Conservation (phyloP, 1,139 yeast genomes). For the Hemisphaericaspora xylanilytica region DNA sequence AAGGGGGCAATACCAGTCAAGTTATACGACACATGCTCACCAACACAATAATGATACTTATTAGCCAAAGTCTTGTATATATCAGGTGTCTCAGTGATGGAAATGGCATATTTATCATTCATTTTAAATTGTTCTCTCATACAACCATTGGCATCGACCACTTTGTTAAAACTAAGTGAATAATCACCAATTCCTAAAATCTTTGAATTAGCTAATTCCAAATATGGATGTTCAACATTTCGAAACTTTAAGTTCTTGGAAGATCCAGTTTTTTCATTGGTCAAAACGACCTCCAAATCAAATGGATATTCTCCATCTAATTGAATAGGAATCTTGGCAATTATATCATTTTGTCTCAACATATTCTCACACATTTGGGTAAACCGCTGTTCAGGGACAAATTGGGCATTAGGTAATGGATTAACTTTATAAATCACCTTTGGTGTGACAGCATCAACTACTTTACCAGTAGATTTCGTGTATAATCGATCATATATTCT, state of each 20-base stretch:
- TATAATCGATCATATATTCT: slow-evolving; percentile 70
- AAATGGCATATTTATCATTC: slow-evolving; percentile 40
- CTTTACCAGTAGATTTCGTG: slow-evolving; percentile 40
- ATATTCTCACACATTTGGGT: slow-evolving; percentile 60
- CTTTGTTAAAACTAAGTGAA: slow-evolving; percentile 51
- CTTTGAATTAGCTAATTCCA: slow-evolving; percentile 16
- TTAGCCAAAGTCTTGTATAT: slow-evolving; percentile 41
- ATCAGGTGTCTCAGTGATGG: slow-evolving; percentile 75
- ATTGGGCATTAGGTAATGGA: slow-evolving; percentile 57
- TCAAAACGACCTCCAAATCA: slow-evolving; percentile 49
- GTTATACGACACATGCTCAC: slow-evolving; percentile 79
- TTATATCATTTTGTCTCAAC: slow-evolving; percentile 22
- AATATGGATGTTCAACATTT: slow-evolving; percentile 16
- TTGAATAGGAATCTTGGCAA: slow-evolving; percentile 52
- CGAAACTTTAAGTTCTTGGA: slow-evolving; percentile 14
- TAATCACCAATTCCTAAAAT: slow-evolving; percentile 47
- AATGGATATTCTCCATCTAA: slow-evolving; percentile 68
- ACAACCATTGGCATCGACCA: slow-evolving; percentile 76
- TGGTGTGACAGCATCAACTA: slow-evolving; percentile 20
- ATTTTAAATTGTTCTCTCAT: slow-evolving; percentile 37
- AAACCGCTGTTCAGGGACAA: slow-evolving; percentile 46
- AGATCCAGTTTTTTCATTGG: slow-evolving; percentile 33
- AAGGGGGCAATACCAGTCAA: slow-evolving; percentile 82
- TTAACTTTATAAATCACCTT: slow-evolving; percentile 58
- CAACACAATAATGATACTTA: slow-evolving; percentile 72